Evolutionary conservation across 371 early-diverging fungal genomes (phyloP), one percentile per base, ranked within the genome.

Genomic region (Mortierella sp.): DNA sequence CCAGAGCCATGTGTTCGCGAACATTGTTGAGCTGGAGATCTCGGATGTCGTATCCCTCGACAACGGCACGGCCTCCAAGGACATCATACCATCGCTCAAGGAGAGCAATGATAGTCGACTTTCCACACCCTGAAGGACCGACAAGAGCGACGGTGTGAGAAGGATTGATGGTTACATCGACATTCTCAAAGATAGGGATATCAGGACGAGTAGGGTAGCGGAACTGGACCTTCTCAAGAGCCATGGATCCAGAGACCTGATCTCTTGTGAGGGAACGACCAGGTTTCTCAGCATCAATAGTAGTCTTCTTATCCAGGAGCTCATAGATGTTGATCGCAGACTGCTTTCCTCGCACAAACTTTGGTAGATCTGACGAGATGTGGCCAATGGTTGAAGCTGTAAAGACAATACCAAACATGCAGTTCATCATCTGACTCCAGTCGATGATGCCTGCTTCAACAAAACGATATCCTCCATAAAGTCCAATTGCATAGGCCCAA

Each of bases 111-210:
- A 84, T 79, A 0, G 95, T 93, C 21, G 86, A 86, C 69, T 94
- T 93, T 30, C 93, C 92, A 30, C 90, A 89, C 29, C 92, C 92
- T 1, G 85, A 85, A 28, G 90, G 84, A 9, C 93, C 92, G 16
- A 97, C 97, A 18, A 97, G 81, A 0, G 97, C 97, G 29, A 95
- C 91, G 59, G 91, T 72, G 72, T 88, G 85, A 18, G 92, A 92
- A 15, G 91, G 86, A 46, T 82, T 43, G 25, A 93, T 83, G 15
- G 68, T 68, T 18, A 93, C 60, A 66, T 84, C 75, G 44, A 95
- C 64, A 11, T 89, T 91, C 26, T 87, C 85, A 63, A 96, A 90
- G 26, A 97, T 88, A 46, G 80, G 73, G 44, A 91, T 83, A 68
- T 91, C 86, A 6, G 90, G 92, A 47, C 96, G 88, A 65, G 89